Base-by-base conservation (phyloP, 202 grass and related monocot species). In the Setaria viridis region DNA sequence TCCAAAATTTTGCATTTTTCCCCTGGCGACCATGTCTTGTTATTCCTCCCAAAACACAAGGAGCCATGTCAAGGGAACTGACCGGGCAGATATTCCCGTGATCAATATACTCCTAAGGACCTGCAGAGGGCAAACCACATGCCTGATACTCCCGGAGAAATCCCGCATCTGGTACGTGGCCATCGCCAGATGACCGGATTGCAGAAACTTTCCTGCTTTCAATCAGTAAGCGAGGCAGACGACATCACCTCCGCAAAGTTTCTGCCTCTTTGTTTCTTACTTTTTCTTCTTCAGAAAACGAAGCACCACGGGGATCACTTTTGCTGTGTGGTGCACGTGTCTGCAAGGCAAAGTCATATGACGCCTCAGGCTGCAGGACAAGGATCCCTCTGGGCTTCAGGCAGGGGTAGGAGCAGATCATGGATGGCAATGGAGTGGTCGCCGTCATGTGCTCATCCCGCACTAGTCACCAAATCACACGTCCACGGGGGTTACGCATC, bases 371-470 rank as follows among this genome's bases (percentile, higher is more conserved):
- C 48, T 60, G 39, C 21, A 43, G 30, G 16, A 20, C 58, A 33
- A 20, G 42, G 54, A 53, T 54, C 73, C 76, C 57, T 51, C 77
- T 25, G 35, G 9, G 41, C 17, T 76, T 7, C 11, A 12, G 15
- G 39, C 2, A 5, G 39, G 5, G 42, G 42, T 9, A 41, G 25
- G 5, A 1, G 33, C 4, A n/a, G 8, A 48, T 39, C 5, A 39
- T 71, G n/a, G 45, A 72, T 7, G n/a, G 11, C 25, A 19, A 14
- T 7, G 60, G 29, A 17, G 39, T 13, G 51, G 76, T 85, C 77
- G 77, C 21, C 42, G 54, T 85, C 74, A 39, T 84, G 66, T 78
- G 79, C 80, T 79, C 80, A 49, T 58, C 74, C 12, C 45, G 65
- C 74, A 88, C 79, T 34, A 5, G 35, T 34, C n/a, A 60, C 32